Evolutionary conservation across 768 basidiomycete species (phyloP), one percentile per base, ranked within the genome.

Genomic region (Russula abietina): DNA sequence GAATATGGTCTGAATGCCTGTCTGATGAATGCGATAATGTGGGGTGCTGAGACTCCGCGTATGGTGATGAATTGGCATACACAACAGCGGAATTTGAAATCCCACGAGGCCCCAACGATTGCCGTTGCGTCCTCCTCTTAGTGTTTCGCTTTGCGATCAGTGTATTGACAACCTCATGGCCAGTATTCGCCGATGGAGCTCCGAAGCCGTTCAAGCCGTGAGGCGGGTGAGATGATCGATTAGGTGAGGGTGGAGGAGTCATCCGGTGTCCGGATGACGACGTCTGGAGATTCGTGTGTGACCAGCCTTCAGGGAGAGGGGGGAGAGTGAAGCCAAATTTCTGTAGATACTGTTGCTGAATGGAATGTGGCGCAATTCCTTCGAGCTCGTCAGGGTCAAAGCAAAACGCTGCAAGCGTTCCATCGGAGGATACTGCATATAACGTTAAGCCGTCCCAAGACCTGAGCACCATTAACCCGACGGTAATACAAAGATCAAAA

Each of bases 381-480:
- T 91, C 89, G 2, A 91, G 76, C 73, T 93, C 92, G 36, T 85
- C 83, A 2, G 83, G 71, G 46, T 89, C 87, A 69, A 98, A 98
- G 67, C 82, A 80, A 75, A 97, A 91, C 2, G 88, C 92, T 1
- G 87, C 92, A 59, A 98, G 85, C 0, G 94, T 94, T 2, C 97
- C 97, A 71, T 99, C 97, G 0, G 93, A 96, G 1, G 95, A 97
- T 63, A 91, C 93, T 0, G 93, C 94, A 68, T 96, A 98, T 0
- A 99, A 81, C 2, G 90, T 90, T 50, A 90, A 79, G 10, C 97
- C 97, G 70, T 98, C 95, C 73, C 83, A 84, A 10, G 94, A 94
- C 94, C 94, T 97, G 66, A 4, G 22, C 46, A 55, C 28, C 39
- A 30, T 58, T 39, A 32, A 64, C 63, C 62, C 55, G 16, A 46